These are phyloP conservation scores for Fusarium circinatum DNA, from an alignment of 2,329 filamentous ascomycete genomes.

Conservation along the genomic window DNA sequence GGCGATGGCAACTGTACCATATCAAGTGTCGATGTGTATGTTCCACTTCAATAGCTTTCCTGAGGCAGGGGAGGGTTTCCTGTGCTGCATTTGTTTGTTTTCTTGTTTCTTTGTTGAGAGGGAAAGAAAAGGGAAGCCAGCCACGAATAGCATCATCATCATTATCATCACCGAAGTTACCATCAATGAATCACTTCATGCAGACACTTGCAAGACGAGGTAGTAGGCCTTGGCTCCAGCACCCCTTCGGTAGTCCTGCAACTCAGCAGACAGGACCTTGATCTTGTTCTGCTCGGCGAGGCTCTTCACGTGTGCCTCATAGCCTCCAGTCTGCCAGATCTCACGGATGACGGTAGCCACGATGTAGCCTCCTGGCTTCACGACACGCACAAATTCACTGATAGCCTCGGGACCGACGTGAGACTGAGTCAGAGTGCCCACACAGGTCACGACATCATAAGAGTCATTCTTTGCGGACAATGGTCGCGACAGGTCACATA, in stretches of 20 bases:
- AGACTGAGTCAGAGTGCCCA: conserved; percentile 65
- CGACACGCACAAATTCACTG: conserved; percentile 60
- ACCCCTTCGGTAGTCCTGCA: conserved; percentile 48
- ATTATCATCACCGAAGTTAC: conserved; percentile 22
- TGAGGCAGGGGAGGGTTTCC: background rate
- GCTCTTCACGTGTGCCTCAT: conserved; percentile 54
- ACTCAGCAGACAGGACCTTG: conserved; percentile 43
- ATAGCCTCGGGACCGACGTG: conserved; percentile 64
- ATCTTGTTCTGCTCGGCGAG: conserved; percentile 43
- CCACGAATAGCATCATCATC: conserved; percentile 11
- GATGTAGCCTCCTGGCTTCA: conserved; percentile 58
- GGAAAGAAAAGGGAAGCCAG: background rate
- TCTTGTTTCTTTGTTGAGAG: conserved; percentile 3
- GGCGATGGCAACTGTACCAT: background rate
- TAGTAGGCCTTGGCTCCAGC: conserved; percentile 47
- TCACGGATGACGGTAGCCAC: conserved; percentile 62
- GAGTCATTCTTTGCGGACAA: conserved; percentile 52
- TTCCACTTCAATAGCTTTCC: background rate
- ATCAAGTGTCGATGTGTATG: background rate
- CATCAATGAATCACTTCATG: conserved; percentile 22
- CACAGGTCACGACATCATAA: conserved; percentile 63
- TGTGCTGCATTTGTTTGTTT: background rate
- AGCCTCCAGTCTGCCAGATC: conserved; percentile 61
- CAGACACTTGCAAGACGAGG: conserved; percentile 44
- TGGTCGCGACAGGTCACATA: conserved; percentile 58